A percentile compares a stretch with the other conserved stretches of the same genome.
phyloP scores from a whole-genome alignment of 1,284 basidiomycete species.

The Farysia itapuensis region DNA sequence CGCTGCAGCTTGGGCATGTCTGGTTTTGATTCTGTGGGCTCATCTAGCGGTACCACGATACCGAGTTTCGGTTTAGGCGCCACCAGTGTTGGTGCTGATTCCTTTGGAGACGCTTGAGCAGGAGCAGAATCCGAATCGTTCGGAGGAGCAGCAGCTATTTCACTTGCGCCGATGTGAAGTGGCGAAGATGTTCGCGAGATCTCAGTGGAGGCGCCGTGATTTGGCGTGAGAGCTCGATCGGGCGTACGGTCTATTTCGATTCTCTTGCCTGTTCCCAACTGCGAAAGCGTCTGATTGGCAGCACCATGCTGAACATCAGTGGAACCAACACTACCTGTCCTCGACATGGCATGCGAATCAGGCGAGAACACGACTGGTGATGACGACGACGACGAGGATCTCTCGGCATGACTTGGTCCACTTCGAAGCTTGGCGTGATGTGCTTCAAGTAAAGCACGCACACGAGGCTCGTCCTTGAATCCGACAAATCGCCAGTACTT shows the following conservation, averaged over 20 bases:
- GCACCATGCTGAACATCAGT: conserved; percentile 43
- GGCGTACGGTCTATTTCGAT: conserved; percentile 20
- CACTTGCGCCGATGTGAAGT: conserved; percentile 10
- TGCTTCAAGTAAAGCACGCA: conserved; percentile 43
- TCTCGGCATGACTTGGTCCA: conserved; percentile 1
- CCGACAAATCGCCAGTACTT: conserved; percentile 62
- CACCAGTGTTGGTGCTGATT: conserved; percentile 5
- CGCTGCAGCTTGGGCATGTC: conserved; percentile 37
- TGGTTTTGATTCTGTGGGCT: conserved; percentile 15
- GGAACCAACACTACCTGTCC: conserved; percentile 23
- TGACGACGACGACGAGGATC: too few species aligned
- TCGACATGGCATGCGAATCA: conserved; percentile 7
- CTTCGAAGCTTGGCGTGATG: conserved; percentile 38
- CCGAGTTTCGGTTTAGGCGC: conserved; percentile 29
- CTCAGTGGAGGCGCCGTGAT: conserved; percentile 16
- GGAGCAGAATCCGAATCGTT: conserved; percentile 8
- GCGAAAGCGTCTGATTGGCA: conserved; percentile 30
- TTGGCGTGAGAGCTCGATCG: conserved; percentile 33
- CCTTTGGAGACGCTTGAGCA: neutral
- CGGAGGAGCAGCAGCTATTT: conserved; percentile 31
- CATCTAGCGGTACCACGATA: conserved; percentile 17
- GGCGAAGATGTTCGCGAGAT: conserved; percentile 19
- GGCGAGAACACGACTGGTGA: neutral
- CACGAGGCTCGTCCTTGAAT: conserved; percentile 51
- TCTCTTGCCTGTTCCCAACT: conserved; percentile 28